Conservation (phyloP, 2,329 filamentous ascomycete species). For the Zopfia rhizophila region DNA sequence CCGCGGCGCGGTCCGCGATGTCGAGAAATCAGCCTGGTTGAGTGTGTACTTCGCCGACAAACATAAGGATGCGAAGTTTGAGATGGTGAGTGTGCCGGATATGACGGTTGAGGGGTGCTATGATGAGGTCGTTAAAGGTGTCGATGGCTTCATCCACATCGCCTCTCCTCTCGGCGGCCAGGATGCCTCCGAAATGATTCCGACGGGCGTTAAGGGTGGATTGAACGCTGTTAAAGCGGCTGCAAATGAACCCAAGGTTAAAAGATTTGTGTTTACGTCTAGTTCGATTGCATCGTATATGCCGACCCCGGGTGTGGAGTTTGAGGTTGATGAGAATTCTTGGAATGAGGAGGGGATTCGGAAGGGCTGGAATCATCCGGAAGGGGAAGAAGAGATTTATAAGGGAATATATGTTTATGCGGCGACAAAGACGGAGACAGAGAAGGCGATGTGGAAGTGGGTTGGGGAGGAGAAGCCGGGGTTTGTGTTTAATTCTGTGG, state of each 20-base stretch:
- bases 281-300: constrained; percentile 47
- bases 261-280: constrained; percentile 58
- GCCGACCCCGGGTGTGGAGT: constrained; percentile 45
- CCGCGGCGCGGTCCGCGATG: constrained; percentile 45
- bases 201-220: constrained; percentile 48
- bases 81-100: constrained; percentile 43
- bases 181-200: constrained; percentile 54
- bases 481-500: constrained; percentile 57
- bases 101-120: constrained; percentile 38
- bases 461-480: constrained; percentile 54
- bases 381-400: constrained; percentile 24
- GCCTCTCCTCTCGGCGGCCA: constrained; percentile 55
- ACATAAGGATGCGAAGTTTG: constrained; percentile 35
- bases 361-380: constrained; percentile 43
- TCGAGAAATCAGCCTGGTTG: constrained; percentile 42
- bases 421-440: constrained; percentile 59
- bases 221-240: constrained; percentile 56
- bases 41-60: constrained; percentile 37
- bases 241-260: constrained; percentile 52
- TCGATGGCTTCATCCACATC: constrained; percentile 57
- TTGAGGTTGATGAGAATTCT: constrained; percentile 44
- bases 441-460: constrained; percentile 60
- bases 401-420: constrained; percentile 51
- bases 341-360: constrained; percentile 52
- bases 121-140: constrained; percentile 40